Evolutionary conservation across 202 grass and related monocot genomes (phyloP).

Genomic region (Hordeum pubiflorum): DNA sequence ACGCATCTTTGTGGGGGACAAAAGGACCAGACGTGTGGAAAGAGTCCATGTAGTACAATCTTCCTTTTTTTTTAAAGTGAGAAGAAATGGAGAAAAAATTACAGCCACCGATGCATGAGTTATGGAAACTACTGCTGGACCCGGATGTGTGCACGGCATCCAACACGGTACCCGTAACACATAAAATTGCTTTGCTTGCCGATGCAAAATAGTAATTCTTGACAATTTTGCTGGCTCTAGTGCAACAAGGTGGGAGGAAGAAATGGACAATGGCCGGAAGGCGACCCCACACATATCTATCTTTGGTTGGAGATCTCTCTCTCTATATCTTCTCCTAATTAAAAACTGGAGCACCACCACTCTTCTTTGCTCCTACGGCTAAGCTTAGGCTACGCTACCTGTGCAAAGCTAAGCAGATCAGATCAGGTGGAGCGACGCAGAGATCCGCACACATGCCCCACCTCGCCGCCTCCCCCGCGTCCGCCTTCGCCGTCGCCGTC

Average conservation of each 20-base stretch:
- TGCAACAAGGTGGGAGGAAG: too few relatives aligned
- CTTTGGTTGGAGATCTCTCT: neutral
- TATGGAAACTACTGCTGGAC: too few relatives aligned
- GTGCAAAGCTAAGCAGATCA: neutral
- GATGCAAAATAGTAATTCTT: too few relatives aligned
- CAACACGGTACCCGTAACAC: too few relatives aligned
- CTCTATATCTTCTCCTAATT: neutral
- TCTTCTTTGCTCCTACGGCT: neutral
- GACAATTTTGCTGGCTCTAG: too few relatives aligned
- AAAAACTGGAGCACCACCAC: neutral
- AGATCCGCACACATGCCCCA: slow-evolving; percentile 13
- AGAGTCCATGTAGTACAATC: neutral
- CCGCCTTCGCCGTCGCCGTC: slow-evolving; percentile 2
- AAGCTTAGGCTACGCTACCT: too few relatives aligned
- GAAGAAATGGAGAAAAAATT: neutral
- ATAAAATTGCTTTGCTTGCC: too few relatives aligned
- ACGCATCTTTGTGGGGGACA: neutral
- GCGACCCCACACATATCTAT: neutral
- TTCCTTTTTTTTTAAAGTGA: too few relatives aligned
- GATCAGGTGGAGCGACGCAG: neutral
- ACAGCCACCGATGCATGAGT: neutral
- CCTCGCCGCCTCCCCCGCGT: neutral
- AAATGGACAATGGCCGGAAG: too few relatives aligned
- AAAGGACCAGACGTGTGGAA: neutral
- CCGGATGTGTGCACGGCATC: too few relatives aligned